These are phyloP conservation scores for Carpinus fangiana DNA, from an alignment of 306 rosid species.

Conservation along the genomic window DNA sequence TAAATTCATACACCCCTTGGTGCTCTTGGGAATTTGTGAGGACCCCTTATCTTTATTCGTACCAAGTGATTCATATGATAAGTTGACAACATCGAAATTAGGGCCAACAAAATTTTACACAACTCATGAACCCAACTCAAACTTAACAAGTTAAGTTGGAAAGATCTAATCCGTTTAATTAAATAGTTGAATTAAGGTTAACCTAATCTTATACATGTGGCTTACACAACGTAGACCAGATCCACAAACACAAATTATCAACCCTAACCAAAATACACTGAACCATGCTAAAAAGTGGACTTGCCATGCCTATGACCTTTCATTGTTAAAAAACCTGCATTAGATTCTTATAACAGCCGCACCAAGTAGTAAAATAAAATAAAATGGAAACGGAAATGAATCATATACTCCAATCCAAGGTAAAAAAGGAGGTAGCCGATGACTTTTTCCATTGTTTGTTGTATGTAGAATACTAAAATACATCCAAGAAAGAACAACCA, in stretches of 20 bases:
- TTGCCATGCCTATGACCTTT: not conserved
- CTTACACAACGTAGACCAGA: too few relatives aligned
- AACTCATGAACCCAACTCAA: too few relatives aligned
- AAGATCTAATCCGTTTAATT: too few relatives aligned
- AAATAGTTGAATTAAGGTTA: too few relatives aligned
- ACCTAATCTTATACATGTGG: too few relatives aligned
- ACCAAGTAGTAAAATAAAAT: slow-evolving; percentile 4
- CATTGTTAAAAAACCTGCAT: not conserved
- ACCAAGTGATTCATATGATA: too few relatives aligned
- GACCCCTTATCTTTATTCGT: too few relatives aligned
- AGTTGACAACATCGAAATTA: not conserved
- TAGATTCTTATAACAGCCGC: not conserved
- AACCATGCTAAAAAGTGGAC: not conserved
- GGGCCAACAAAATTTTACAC: too few relatives aligned
- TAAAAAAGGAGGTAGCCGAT: not conserved
- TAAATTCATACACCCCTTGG: too few relatives aligned
- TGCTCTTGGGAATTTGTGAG: too few relatives aligned
- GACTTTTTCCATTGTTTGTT: slow-evolving; percentile 27
- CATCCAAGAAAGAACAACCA: slow-evolving; percentile 28
- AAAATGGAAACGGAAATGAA: slow-evolving; percentile 18
- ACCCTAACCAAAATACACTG: not conserved
- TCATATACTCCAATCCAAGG: slow-evolving; percentile 11
- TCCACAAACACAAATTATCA: too few relatives aligned
- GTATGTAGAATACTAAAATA: slow-evolving; percentile 30
- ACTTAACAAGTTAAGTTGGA: too few relatives aligned